Percentiles rank a stretch among this genome's conserved stretches.
Evolutionary conservation across 441 rosid species (phyloP).

Genomic region (Erodium texanum): DNA sequence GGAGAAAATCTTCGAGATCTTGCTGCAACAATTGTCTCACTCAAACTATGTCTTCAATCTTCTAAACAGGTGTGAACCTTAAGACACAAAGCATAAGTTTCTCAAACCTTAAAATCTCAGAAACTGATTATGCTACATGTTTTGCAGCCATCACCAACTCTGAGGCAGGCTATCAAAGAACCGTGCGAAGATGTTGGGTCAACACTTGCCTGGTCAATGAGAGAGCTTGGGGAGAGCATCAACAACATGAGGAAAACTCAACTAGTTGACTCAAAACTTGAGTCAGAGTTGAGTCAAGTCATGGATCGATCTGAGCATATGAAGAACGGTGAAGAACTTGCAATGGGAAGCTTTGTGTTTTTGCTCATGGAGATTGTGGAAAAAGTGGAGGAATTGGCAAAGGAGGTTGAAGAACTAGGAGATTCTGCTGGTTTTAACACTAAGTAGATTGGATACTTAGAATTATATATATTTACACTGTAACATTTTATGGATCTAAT

Average conservation of each 20-base stretch:
- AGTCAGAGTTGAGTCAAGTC: conserved; percentile 33
- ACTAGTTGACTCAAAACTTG: conserved; percentile 31
- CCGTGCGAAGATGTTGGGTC: conserved; percentile 30
- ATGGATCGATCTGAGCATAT: neutral
- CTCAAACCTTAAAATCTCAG: neutral
- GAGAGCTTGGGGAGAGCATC: conserved; percentile 52
- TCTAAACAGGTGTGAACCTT: conserved; percentile 33
- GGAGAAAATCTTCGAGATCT: conserved; percentile 44
- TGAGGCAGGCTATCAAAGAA: conserved; percentile 32
- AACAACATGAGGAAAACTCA: conserved; percentile 36
- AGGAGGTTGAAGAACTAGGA: conserved; percentile 50
- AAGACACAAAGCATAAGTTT: no score
- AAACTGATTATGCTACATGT: neutral
- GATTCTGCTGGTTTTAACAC: conserved; percentile 30
- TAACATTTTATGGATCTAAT: no score
- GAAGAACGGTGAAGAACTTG: conserved; percentile 30
- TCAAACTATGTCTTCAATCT: conserved; percentile 30
- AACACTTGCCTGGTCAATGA: conserved; percentile 34
- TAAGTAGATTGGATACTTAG: no score
- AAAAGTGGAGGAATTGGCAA: conserved; percentile 42
- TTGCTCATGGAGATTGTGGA: conserved; percentile 34
- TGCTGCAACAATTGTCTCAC: conserved; percentile 36
- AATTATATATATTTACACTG: no score
- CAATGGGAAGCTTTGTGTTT: conserved; percentile 35
- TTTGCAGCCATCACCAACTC: conserved; percentile 19